Conservation (phyloP, 192 early-diverging fungal species). For the Backusella psychrophila region DNA sequence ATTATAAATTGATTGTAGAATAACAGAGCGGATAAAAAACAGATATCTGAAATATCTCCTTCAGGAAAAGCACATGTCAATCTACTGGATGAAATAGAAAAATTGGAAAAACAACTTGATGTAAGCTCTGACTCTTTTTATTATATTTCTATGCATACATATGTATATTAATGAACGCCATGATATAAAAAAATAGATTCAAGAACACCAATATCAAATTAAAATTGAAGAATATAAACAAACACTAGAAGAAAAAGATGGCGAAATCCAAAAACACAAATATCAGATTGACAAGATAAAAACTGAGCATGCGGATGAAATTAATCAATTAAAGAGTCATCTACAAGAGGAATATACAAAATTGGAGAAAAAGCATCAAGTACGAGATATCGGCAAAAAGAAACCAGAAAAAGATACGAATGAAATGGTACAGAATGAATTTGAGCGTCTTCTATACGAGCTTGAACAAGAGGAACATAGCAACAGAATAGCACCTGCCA, state of each 20-base stretch:
- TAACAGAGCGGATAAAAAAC: background rate
- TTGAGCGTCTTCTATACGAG: background rate
- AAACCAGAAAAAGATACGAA: background rate
- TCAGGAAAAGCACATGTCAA: background rate
- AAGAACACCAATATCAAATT: background rate
- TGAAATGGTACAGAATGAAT: background rate
- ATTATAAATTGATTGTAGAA: background rate
- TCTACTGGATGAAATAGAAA: background rate
- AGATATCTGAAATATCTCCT: background rate
- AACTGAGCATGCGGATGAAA: background rate
- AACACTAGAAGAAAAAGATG: background rate
- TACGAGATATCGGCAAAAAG: background rate
- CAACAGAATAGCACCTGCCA: background rate
- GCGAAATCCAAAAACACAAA: background rate
- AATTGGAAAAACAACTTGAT: conserved; percentile 7
- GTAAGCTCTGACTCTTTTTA: background rate
- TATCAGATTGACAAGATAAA: background rate
- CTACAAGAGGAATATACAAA: background rate
- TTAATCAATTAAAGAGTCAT: background rate
- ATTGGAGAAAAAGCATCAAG: background rate
- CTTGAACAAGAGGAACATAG: conserved; percentile 7
- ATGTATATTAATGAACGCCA: background rate
- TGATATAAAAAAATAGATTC: background rate
- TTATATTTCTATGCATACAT: background rate
- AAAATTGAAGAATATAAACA: conserved; percentile 5